Evolutionary conservation across 2,329 filamentous ascomycete species (phyloP), one percentile per base, ranked within the genome.

Genomic region (Decorospora gaudefroyi): DNA sequence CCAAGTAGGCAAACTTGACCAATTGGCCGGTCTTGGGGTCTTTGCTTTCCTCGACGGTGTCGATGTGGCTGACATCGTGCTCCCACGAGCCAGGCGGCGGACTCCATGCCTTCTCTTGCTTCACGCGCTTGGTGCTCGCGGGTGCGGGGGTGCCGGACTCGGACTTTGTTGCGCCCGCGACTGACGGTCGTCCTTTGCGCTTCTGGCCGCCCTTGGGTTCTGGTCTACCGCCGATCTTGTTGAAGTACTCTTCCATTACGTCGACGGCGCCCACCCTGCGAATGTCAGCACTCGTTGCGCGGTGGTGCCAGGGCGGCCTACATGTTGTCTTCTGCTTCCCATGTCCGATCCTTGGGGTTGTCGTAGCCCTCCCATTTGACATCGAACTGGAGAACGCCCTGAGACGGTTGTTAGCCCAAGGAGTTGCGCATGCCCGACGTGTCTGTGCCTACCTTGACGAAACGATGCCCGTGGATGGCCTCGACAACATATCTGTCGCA

Each of bases 291-390:
- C 11, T 13, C 8, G 4, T 22, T 16, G 12, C 2, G 5, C 17
- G 15, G n/a, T 6, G 36, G 32, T 23, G 13, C 15, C 16, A 12
- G 22, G 18, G 11, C 18, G 9, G 54, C 77, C 46, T 69, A 84
- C 81, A 89, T 73, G 56, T 90, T 91, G 8, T 83, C 81, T 57
- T 88, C 84, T 0, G 86, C 84, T 64, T 93, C 88, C 88, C 87
- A 92, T 0, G 88, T 93, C 60, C 81, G 72, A 55, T 93, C 88
- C 0, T 74, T 68, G 49, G 84, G 82, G 49, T 84, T 80, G 0
- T 87, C 81, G 50, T 85, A 93, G 3, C 88, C 88, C 53, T 88
- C 82, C 88, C 88, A 93, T 61, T 92, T 90, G 23, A 93, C 86
- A 37, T 85, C 78, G 61, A 86, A 90, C 32, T 78, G 76, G 0